These are phyloP conservation scores for Collybia nuda DNA, from an alignment of 768 basidiomycete species.

Conservation along the genomic window DNA sequence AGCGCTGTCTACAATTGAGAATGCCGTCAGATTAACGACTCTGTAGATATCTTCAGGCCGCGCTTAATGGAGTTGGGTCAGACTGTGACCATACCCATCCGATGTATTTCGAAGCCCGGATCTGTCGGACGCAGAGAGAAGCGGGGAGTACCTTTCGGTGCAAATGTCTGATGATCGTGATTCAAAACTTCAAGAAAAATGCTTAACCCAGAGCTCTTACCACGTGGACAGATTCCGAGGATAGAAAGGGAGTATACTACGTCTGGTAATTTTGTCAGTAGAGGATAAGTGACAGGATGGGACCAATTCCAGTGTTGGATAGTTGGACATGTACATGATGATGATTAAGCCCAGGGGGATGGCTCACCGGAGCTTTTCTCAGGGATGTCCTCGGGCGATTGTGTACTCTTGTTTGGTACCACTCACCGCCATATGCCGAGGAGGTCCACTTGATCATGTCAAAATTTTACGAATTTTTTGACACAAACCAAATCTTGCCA, in stretches of 20 bases:
- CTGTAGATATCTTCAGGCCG: constrained; percentile 5
- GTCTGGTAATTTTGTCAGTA: too few relatives aligned
- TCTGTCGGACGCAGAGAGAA: constrained; percentile 15
- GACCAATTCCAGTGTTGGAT: constrained; percentile 10
- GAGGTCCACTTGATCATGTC: too few relatives aligned
- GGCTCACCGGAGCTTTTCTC: background rate
- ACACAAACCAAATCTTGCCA: too few relatives aligned
- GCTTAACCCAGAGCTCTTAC: too few relatives aligned
- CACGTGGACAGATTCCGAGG: too few relatives aligned
- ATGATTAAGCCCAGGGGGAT: constrained; percentile 15
- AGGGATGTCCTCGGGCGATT: constrained; percentile 13
- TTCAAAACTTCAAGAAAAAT: too few relatives aligned
- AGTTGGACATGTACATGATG: background rate
- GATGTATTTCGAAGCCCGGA: constrained; percentile 14
- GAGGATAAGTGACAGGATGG: too few relatives aligned
- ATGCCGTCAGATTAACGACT: constrained; percentile 24
- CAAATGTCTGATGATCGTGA: constrained; percentile 1
- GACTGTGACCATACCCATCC: constrained; percentile 6
- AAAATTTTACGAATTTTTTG: too few relatives aligned
- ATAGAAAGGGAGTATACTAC: too few relatives aligned
- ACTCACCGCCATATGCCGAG: background rate
- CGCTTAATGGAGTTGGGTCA: constrained; percentile 17
- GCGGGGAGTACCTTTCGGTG: background rate
- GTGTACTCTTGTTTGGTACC: constrained; percentile 7
- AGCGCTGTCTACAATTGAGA: constrained; percentile 17